Base-by-base conservation (phyloP, 768 basidiomycete genomes). In the Termitomyces sp. region DNA sequence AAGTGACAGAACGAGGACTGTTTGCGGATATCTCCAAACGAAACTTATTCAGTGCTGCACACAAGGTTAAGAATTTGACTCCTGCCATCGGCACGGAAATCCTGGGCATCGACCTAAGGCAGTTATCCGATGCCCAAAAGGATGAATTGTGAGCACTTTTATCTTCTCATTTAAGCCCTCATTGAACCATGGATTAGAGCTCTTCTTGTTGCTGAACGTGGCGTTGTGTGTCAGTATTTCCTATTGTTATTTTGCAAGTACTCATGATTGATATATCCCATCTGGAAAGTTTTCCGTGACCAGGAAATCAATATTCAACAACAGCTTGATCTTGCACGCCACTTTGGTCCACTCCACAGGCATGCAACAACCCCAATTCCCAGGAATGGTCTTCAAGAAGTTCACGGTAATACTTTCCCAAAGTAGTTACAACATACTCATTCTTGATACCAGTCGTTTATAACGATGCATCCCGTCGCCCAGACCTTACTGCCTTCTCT, bases 331-430 rank as follows among this genome's bases (percentile, higher is more conserved):
- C 73, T 92, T 56, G 86, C 79, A 7, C 81, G 82, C 15, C 73
- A 91, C 64, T 89, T 79, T 54, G 89, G 89, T 5, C 87, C 81
- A 47, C 78, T 91, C 46, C 90, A 94, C 69, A 89, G 86, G 66
- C 90, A 94, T 64, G 86, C 91, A 3, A 91, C 88, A 3, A 91
- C 89, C 10, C 86, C 86, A 0, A 77, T 92, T 48, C 87, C 91
- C 1, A 80, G 82, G 64, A 82, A 77, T 17, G 90, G 89, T 15
- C 75, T 90, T 3, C 85, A 89, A 63, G 86, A 89, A 72, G 87
- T 89, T 5, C 89, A 91, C 62, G 77, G 88, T 85, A 58, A 19
- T n/a, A 19, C 30, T 28, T 15, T 31, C 31, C 31, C 9, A 5
- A 50, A 55, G 26, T 53, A 53, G 60, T 52, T 60, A 54, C 50